Evolutionary conservation across 495 filamentous ascomycete species (phyloP).

Genomic region (Massariosphaeria phaeospora): DNA sequence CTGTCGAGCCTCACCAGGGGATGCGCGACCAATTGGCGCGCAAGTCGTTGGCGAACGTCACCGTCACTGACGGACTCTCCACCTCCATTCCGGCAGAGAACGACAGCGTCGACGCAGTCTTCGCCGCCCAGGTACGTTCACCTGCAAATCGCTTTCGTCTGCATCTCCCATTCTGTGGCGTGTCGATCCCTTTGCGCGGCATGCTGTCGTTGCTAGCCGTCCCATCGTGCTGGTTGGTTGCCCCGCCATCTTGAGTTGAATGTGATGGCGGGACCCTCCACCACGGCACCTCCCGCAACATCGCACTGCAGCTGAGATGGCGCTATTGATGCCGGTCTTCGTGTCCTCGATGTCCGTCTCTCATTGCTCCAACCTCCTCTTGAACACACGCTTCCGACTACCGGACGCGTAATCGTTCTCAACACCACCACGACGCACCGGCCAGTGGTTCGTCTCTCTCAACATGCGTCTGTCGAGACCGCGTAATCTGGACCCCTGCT

Average conservation of each 20-base stretch:
- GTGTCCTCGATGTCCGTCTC: conserved; percentile 11
- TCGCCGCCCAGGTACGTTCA: conserved; percentile 58
- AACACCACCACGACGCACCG: too few species aligned
- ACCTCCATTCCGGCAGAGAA: conserved; percentile 49
- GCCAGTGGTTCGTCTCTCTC: not conserved
- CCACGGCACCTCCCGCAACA: conserved; percentile 10
- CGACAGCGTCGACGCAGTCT: conserved; percentile 56
- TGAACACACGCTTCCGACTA: not conserved
- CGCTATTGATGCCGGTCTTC: conserved; percentile 14
- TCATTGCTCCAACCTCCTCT: conserved; percentile 8
- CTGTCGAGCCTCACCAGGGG: conserved; percentile 57
- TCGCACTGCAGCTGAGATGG: conserved; percentile 10
- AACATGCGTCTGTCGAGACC: conserved; percentile 1
- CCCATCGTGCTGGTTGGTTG: not conserved
- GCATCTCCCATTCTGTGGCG: not conserved
- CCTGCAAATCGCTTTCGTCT: not conserved
- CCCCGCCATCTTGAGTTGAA: not conserved
- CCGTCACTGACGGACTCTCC: conserved; percentile 51
- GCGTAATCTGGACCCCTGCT: too few species aligned
- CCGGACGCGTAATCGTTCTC: conserved; percentile 23
- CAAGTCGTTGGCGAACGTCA: conserved; percentile 50
- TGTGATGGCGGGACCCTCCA: not conserved
- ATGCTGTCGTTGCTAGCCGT: not conserved
- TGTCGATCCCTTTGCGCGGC: not conserved
- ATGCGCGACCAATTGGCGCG: conserved; percentile 54